phyloP scores from a whole-genome alignment of 2,329 filamentous ascomycete species.

The Ophiostoma piceae region DNA sequence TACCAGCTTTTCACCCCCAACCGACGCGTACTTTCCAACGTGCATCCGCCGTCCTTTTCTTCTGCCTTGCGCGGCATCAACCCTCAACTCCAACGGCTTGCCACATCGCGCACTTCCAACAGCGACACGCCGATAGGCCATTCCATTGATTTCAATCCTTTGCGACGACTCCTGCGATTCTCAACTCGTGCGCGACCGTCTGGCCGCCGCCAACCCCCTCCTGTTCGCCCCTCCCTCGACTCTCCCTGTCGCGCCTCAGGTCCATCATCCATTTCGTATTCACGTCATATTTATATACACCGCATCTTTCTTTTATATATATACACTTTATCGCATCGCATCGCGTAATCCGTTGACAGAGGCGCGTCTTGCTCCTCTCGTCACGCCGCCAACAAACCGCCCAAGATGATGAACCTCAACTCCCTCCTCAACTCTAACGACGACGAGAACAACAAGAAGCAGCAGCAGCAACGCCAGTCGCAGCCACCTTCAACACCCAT shows the following conservation, averaged over 20 bases:
- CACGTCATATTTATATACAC: not conserved
- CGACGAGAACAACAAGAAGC: constrained; percentile 32
- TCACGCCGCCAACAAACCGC: constrained; percentile 26
- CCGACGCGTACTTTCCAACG: constrained; percentile 5
- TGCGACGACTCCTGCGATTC: not conserved
- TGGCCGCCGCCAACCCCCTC: not conserved
- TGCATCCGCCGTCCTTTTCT: not conserved
- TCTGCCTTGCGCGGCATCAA: not conserved
- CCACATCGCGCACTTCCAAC: not conserved
- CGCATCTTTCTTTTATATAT: not conserved
- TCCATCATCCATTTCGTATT: not conserved
- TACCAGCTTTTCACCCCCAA: not conserved
- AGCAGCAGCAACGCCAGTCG: constrained; percentile 22
- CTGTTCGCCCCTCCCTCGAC: not conserved
- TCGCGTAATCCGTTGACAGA: not conserved
- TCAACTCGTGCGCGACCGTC: not conserved
- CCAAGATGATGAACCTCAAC: constrained; percentile 45
- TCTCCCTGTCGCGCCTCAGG: not conserved
- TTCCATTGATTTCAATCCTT: not conserved
- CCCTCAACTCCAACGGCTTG: not conserved
- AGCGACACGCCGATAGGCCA: not conserved
- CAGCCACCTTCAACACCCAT: constrained; percentile 35
- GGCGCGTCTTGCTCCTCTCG: constrained; percentile 11
- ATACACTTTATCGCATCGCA: not conserved
- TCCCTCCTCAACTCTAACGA: constrained; percentile 52